Percentiles rank a stretch among this genome's conserved stretches.
These are phyloP conservation scores for Colletotrichum limetticola DNA, from an alignment of 2,329 filamentous ascomycete species.

Conservation along the genomic window DNA sequence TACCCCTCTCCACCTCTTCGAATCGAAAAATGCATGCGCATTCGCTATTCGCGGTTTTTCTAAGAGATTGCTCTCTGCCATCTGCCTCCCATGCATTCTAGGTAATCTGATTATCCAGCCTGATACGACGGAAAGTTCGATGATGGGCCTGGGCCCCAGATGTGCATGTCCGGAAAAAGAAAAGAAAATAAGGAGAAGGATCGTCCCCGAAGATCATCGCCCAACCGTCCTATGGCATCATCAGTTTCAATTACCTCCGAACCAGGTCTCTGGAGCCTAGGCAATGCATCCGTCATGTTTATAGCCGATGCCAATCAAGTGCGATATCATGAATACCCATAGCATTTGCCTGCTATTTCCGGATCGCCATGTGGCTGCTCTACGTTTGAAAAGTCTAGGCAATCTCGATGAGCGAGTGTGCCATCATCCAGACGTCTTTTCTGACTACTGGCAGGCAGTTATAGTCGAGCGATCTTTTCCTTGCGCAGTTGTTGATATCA, in stretches of 20 bases:
- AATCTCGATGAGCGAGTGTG: not conserved
- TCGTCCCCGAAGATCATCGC: not conserved
- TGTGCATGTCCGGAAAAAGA: not conserved
- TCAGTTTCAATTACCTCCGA: not conserved
- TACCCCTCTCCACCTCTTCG: not conserved
- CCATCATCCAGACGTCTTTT: not conserved
- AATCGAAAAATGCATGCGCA: not conserved
- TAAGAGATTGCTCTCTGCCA: not conserved
- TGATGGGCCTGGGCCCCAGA: not conserved
- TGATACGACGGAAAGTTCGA: not conserved
- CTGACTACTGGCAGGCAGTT: not conserved
- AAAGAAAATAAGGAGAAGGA: not conserved
- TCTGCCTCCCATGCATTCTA: too few relatives aligned
- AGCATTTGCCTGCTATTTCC: not conserved
- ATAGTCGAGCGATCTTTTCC: not conserved
- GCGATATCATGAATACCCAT: not conserved
- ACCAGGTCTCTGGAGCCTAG: not conserved
- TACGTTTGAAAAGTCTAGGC: not conserved
- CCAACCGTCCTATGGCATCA: not conserved
- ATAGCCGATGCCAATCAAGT: not conserved
- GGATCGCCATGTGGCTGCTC: not conserved
- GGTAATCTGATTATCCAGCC: not conserved
- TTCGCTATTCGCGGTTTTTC: not conserved
- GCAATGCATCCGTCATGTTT: not conserved
- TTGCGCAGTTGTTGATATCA: not conserved